Percentiles rank a stretch among this genome's conserved stretches.
Evolutionary conservation across 2,329 filamentous ascomycete genomes (phyloP).

Genomic region (Aspergillus fructus): DNA sequence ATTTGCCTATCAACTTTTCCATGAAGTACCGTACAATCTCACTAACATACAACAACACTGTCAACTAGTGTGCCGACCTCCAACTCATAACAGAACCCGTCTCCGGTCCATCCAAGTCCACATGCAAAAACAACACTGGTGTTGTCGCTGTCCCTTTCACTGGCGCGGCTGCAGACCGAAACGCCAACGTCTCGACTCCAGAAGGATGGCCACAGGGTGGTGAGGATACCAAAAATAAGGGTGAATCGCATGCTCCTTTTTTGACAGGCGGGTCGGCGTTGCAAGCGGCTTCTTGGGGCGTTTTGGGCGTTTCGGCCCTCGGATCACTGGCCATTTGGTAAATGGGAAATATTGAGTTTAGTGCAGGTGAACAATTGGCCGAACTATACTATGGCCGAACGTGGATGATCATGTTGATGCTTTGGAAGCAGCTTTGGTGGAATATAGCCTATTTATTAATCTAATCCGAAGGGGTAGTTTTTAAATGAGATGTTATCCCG

Average conservation of each 20-base stretch:
- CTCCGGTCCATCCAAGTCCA: constrained; percentile 33
- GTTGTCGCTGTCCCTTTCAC: constrained; percentile 50
- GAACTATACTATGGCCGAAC: neutral
- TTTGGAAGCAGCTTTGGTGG: neutral
- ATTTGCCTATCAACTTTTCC: too few relatives aligned
- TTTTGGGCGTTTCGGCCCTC: constrained; percentile 35
- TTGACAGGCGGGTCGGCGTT: constrained; percentile 32
- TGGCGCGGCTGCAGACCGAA: constrained; percentile 35
- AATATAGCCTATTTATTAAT: neutral
- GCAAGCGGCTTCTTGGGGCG: constrained; percentile 38
- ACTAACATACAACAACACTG: too few relatives aligned
- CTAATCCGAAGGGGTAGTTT: too few relatives aligned
- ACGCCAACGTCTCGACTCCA: constrained; percentile 46
- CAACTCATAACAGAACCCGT: constrained; percentile 59
- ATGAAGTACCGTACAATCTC: too few relatives aligned
- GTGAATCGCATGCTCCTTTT: constrained; percentile 1
- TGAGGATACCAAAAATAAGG: neutral
- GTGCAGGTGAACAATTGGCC: neutral
- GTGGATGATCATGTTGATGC: neutral
- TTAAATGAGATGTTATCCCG: too few relatives aligned
- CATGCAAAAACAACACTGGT: constrained; percentile 61
- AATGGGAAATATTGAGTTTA: neutral
- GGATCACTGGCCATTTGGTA: constrained; percentile 10
- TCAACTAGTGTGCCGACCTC: constrained; percentile 67
- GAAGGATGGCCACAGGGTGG: constrained; percentile 33